A percentile compares a stretch with the other conserved stretches of the same genome.
These are phyloP conservation scores for Kwoniella bestiolae DNA, from an alignment of 768 basidiomycete genomes.

Conservation along the genomic window DNA sequence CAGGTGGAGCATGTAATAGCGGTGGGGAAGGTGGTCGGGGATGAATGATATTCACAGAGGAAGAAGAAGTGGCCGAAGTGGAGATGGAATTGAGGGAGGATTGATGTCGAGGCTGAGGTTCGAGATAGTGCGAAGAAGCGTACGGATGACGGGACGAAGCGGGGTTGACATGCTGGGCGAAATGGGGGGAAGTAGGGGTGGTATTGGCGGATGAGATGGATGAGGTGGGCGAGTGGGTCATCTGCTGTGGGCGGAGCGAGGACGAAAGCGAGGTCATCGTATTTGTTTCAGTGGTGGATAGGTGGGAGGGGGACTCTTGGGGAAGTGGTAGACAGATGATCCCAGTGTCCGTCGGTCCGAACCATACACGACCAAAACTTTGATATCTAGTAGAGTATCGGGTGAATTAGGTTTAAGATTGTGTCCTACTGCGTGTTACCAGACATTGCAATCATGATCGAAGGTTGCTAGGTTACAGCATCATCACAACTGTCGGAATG, in stretches of 20 bases:
- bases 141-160: conserved; percentile 13
- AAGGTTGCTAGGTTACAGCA: not conserved
- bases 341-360: not conserved
- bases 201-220: conserved; percentile 43
- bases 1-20: conserved; percentile 35
- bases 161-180: conserved; percentile 24
- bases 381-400: not conserved
- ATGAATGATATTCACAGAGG: conserved; percentile 25
- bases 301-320: not conserved
- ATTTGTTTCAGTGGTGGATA: not conserved
- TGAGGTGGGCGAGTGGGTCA: conserved; percentile 41
- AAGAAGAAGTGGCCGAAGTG: conserved; percentile 26
- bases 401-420: not conserved
- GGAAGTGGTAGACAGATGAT: not conserved
- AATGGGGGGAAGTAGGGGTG: conserved; percentile 52
- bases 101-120: conserved; percentile 19
- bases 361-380: not conserved
- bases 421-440: not conserved
- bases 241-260: conserved; percentile 23
- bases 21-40: conserved; percentile 47
- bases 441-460: not conserved
- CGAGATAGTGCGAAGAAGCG: conserved; percentile 11
- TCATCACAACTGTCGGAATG: too few relatives aligned
- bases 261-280: conserved; percentile 10
- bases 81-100: conserved; percentile 23